A percentile compares a stretch with the other conserved stretches of the same genome.
phyloP scores from a whole-genome alignment of 306 rosid genomes.

The Hippophae tibetana region DNA sequence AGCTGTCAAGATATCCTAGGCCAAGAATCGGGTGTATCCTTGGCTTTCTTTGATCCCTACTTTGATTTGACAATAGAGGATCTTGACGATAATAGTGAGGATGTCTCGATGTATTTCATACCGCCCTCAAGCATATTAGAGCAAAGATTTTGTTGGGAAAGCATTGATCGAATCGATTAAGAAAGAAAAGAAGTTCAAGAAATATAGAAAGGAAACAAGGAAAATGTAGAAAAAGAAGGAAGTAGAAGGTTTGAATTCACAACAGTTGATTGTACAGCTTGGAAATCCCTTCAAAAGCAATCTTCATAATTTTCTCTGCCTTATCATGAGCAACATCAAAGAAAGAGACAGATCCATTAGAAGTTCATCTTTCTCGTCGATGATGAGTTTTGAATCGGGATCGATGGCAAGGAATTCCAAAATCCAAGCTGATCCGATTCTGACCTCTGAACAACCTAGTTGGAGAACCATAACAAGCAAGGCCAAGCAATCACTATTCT shows the following conservation, averaged over 20 bases:
- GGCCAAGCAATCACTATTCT: conserved; percentile 23
- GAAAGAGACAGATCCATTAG: no score
- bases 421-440: conserved; percentile 41
- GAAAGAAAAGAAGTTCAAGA: conserved; percentile 34
- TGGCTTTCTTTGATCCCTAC: background rate
- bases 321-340: no score
- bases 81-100: conserved; percentile 8
- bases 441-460: conserved; percentile 36
- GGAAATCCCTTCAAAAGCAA: no score
- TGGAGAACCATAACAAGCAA: conserved; percentile 47
- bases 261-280: no score
- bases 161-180: conserved; percentile 82
- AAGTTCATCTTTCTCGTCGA: no score
- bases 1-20: conserved; percentile 15
- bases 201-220: conserved; percentile 24
- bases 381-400: no score
- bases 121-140: conserved; percentile 44
- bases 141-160: conserved; percentile 34
- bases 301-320: no score
- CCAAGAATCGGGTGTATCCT: background rate
- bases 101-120: conserved; percentile 79
- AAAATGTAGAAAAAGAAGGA: conserved; percentile 21
- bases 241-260: background rate
- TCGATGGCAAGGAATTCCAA: conserved; percentile 14
- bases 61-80: background rate